These are phyloP conservation scores for Isabelozyma rhagii DNA, from an alignment of 805 yeast genomes.

Conservation along the genomic window DNA sequence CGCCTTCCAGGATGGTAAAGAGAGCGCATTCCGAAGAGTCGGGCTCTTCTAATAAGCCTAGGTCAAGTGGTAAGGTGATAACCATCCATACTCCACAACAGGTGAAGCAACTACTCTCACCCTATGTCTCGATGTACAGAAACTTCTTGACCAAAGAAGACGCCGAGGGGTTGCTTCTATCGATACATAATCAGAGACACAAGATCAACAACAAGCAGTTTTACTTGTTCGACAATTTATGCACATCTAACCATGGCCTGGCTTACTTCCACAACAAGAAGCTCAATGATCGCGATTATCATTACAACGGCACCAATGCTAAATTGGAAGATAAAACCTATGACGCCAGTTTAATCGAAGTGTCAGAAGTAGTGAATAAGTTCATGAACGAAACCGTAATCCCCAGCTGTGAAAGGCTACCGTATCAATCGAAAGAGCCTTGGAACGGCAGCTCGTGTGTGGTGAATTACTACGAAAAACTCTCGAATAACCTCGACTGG, in stretches of 20 bases:
- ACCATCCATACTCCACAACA: conserved; percentile 50
- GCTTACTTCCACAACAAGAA: conserved; percentile 14
- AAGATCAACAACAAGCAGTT: conserved; percentile 46
- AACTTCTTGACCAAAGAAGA: conserved; percentile 51
- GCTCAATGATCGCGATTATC: neutral
- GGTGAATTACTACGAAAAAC: conserved; percentile 52
- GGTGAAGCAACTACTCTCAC: conserved; percentile 42
- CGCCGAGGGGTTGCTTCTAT: conserved; percentile 43
- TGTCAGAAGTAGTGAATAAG: conserved; percentile 36
- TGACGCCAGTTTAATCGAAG: conserved; percentile 37
- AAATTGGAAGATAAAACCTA: conserved; percentile 24
- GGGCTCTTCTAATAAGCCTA: neutral
- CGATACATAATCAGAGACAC: conserved; percentile 39
- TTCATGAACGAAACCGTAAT: conserved; percentile 34
- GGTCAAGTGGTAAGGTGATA: conserved; percentile 18
- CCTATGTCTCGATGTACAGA: conserved; percentile 48
- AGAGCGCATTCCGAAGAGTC: neutral
- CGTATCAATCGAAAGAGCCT: conserved; percentile 31
- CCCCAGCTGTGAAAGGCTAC: conserved; percentile 24
- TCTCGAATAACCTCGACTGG: conserved; percentile 58
- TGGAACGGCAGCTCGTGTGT: conserved; percentile 59
- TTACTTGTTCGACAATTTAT: conserved; percentile 59
- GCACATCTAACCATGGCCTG: conserved; percentile 56
- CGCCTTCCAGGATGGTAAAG: neutral
- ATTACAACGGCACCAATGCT: conserved; percentile 42